Evolutionary conservation across 108 stramenopile genomes (phyloP), one percentile per base, ranked within the genome.

Genomic region (Epithemia pelagica): DNA sequence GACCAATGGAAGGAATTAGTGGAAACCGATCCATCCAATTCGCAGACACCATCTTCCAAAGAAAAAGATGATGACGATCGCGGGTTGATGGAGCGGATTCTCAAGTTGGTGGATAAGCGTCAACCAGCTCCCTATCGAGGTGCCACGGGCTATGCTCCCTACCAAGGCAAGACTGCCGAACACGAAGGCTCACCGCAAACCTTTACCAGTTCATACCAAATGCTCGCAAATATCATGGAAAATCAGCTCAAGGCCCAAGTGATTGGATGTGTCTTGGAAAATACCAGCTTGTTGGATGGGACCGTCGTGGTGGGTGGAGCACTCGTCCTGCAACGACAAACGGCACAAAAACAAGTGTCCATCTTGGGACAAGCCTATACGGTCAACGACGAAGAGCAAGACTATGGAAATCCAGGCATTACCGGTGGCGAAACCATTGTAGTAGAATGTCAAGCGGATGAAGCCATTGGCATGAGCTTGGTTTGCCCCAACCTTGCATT

Each of bases 391-490:
- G 68, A 74, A 31, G 78, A 83, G n/a, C 84, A 85, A 56, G 89
- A 77, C 28, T 83, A 68, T 61, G 89, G 86, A 19, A 90, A 88
- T 55, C 31, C 57, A 25, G 84, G 69, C 21, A 76, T 85, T 2
- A 65, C 58, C 20, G 85, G 82, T 3, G 75, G 83, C 27, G 82
- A 86, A n/a, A 62, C 74, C 21, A 71, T 85, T 31, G 68, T 96
- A 24, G 93, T 95, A 27, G 91, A 96, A 74, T 92, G 92, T 65
- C 78, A 81, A 61, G 63, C 69, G 22, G 96, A 96, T 65, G 96
- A 95, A 74, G 96, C 96, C 8, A 75, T 96, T 28, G 92, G 89
- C 2, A 65, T 96, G 54, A 85, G 91, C 8, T 58, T 91, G 32
- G 82, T 87, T 18, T 75, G 73, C 21, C 37, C 37, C 10, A 69